A percentile compares a stretch with the other conserved stretches of the same genome.
phyloP scores from a whole-genome alignment of 225 moss, liverwort and hornwort genomes.

The Physcomitrium patens region DNA sequence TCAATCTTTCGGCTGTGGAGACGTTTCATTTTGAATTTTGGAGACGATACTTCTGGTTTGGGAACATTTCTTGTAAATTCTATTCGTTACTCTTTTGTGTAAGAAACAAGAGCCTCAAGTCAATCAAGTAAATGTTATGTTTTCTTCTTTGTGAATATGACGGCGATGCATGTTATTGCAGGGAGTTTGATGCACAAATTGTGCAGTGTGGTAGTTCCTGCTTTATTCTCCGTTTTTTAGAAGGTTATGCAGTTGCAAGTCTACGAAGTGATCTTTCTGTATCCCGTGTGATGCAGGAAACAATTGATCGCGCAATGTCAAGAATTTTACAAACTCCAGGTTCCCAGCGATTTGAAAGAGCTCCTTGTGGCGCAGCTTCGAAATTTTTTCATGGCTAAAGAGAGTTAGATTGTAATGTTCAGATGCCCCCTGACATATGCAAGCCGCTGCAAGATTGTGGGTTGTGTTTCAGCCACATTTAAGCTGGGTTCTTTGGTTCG shows the following conservation, averaged over 20 bases:
- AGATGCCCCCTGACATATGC: conserved; percentile 54
- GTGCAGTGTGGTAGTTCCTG: no score
- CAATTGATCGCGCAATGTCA: conserved; percentile 77
- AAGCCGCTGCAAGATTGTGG: conserved; percentile 52
- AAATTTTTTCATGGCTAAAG: conserved; percentile 69
- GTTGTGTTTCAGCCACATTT: conserved; percentile 71
- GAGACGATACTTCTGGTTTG: no score
- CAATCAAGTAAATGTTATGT: no score
- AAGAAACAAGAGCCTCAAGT: no score
- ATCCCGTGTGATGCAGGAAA: conserved; percentile 46
- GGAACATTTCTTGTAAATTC: no score
- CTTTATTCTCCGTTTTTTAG: not conserved
- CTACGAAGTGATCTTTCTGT: conserved; percentile 1
- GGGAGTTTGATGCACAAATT: no score
- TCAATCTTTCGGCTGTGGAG: no score
- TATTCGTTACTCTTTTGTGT: no score
- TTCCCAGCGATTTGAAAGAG: conserved; percentile 77
- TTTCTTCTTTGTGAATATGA: no score
- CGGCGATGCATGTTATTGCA: no score
- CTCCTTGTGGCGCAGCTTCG: conserved; percentile 70
- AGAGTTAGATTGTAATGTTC: conserved; percentile 61
- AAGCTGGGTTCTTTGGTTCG: conserved; percentile 54
- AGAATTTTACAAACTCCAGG: conserved; percentile 62
- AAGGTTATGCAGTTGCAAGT: conserved; percentile 5
- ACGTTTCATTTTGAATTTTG: no score